Percentiles rank a stretch among this genome's conserved stretches.
phyloP scores from a whole-genome alignment of 768 basidiomycete species.

The Russula vinacea region DNA sequence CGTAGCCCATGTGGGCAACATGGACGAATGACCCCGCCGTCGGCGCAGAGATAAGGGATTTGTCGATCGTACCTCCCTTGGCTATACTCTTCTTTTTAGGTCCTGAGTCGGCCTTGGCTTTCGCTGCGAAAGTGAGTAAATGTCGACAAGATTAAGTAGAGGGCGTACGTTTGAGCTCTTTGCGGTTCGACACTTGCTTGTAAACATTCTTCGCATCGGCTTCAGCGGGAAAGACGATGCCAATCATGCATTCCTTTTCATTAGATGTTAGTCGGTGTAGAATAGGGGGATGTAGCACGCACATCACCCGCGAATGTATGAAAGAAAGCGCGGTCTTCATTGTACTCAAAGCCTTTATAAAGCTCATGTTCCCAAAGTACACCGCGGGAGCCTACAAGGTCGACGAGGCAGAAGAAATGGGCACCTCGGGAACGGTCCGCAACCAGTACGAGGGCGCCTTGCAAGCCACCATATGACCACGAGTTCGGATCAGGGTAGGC shows the following conservation, averaged over 20 bases:
- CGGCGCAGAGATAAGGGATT: conserved; percentile 87
- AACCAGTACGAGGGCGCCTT: conserved; percentile 79
- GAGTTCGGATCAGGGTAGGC: conserved; percentile 70
- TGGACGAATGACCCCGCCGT: conserved; percentile 78
- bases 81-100: conserved; percentile 54
- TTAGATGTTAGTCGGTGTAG: neutral
- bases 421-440: conserved; percentile 55
- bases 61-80: conserved; percentile 82
- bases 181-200: conserved; percentile 77
- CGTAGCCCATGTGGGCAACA: conserved; percentile 94
- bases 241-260: conserved; percentile 81
- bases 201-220: conserved; percentile 77
- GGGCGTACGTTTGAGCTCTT: conserved; percentile 46
- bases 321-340: conserved; percentile 84
- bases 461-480: conserved; percentile 86
- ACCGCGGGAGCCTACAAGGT: conserved; percentile 78
- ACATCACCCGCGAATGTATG: conserved; percentile 93
- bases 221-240: conserved; percentile 86
- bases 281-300: conserved; percentile 39
- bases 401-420: conserved; percentile 74
- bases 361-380: conserved; percentile 93
- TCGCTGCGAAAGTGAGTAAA: conserved; percentile 29
- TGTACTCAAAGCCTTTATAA: conserved; percentile 76
- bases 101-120: conserved; percentile 46
- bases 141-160: neutral